Percentiles rank a stretch among this genome's conserved stretches.
Conservation (phyloP, 345 rosid genomes). For the Lagerstroemia speciosa region DNA sequence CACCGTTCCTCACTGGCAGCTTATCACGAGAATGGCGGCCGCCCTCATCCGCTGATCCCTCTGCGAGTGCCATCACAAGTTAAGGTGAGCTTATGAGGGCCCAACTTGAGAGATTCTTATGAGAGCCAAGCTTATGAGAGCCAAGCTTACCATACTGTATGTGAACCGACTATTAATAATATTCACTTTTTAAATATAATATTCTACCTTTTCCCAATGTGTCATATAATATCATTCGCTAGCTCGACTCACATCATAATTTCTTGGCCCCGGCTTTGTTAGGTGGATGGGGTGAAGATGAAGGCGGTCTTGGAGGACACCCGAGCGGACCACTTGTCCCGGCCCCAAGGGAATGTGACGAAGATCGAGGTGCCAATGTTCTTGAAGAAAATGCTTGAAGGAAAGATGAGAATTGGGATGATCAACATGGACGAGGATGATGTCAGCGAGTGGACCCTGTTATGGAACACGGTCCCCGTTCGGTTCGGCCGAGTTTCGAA, state of each 20-base stretch:
- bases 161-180: no score
- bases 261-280: slow-evolving; percentile 12
- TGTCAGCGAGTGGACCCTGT: slow-evolving; percentile 40
- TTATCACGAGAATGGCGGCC: slow-evolving; percentile 47
- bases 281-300: slow-evolving; percentile 54
- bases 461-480: slow-evolving; percentile 45
- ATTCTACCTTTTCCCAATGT: no score
- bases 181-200: no score
- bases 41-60: slow-evolving; percentile 67
- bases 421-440: slow-evolving; percentile 71
- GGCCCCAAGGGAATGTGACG: slow-evolving; percentile 18
- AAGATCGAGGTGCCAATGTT: slow-evolving; percentile 59
- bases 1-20: slow-evolving; percentile 54
- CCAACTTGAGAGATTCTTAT: neutral
- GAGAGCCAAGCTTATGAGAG: no score
- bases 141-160: neutral
- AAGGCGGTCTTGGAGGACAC: slow-evolving; percentile 40
- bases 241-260: no score
- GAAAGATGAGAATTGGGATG: slow-evolving; percentile 65
- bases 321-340: neutral
- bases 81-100: slow-evolving; percentile 61
- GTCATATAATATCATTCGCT: no score
- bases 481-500: slow-evolving; percentile 48
- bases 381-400: slow-evolving; percentile 28
- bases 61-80: slow-evolving; percentile 82